phyloP scores from a whole-genome alignment of 495 filamentous ascomycete genomes.

The Aspergillus sclerotiicarbonarius region DNA sequence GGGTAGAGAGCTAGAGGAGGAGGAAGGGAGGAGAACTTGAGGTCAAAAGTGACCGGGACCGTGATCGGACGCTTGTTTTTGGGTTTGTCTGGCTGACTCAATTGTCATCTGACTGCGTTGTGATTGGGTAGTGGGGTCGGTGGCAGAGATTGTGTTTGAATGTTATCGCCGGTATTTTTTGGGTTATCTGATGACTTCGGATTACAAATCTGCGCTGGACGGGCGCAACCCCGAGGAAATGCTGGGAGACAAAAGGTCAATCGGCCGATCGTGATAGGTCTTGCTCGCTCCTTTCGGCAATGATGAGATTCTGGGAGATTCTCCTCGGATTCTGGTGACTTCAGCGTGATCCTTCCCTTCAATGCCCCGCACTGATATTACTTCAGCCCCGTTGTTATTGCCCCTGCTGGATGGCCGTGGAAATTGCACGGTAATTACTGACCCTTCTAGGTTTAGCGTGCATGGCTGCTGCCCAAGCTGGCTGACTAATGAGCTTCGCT shows the following conservation, averaged over 20 bases:
- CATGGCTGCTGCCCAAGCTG: neutral
- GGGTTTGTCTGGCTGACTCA: conserved; percentile 6
- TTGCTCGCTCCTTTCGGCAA: neutral
- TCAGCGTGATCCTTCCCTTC: neutral
- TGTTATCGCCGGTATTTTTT: neutral
- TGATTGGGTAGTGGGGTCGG: neutral
- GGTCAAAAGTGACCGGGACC: neutral
- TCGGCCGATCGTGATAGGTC: conserved; percentile 1
- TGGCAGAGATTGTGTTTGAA: conserved; percentile 2
- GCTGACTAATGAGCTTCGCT: neutral
- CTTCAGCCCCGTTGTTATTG: neutral
- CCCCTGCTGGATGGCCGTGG: neutral
- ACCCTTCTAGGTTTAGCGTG: neutral
- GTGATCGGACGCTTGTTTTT: conserved; percentile 1
- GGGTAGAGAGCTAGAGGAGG: neutral
- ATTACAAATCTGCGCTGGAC: conserved; percentile 1
- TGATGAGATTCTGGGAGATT: neutral
- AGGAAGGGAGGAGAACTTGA: conserved; percentile 3
- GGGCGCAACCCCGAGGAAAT: neutral
- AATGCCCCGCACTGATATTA: neutral
- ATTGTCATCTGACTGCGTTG: conserved; percentile 5
- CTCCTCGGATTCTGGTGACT: neutral
- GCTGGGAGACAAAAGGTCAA: neutral
- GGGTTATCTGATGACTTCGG: conserved; percentile 3
- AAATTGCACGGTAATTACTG: neutral